phyloP scores from a whole-genome alignment of 257 asterid species.

The Solanum piurae region DNA sequence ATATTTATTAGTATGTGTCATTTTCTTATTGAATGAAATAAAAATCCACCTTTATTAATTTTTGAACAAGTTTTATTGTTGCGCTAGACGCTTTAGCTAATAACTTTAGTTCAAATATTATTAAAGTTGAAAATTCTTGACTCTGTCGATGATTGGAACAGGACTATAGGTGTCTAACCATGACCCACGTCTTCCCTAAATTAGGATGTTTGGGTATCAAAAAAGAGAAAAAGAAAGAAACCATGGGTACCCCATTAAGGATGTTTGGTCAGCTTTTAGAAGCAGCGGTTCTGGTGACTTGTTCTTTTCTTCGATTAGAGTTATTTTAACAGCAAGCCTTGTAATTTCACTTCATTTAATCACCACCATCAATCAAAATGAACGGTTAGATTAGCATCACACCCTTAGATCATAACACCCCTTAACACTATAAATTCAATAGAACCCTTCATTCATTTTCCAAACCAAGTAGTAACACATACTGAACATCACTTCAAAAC shows the following conservation, averaged over 20 bases:
- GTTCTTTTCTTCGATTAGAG: slow-evolving; percentile 15
- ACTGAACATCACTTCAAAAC: background rate
- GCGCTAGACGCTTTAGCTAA: background rate
- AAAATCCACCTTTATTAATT: background rate
- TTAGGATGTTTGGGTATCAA: background rate
- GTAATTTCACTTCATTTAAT: slow-evolving; percentile 27
- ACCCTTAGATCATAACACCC: slow-evolving; percentile 21
- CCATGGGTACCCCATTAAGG: background rate
- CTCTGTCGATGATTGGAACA: background rate
- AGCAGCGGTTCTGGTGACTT: slow-evolving; percentile 32
- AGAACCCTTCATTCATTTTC: slow-evolving; percentile 2
- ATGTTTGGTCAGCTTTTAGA: slow-evolving; percentile 25
- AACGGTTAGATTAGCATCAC: slow-evolving; percentile 9
- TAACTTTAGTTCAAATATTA: no score
- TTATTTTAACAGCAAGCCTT: slow-evolving; percentile 12
- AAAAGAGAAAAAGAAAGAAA: background rate
- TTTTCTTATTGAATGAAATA: no score
- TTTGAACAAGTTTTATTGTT: background rate
- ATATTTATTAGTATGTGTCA: no score
- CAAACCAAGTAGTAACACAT: background rate
- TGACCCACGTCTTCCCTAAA: background rate
- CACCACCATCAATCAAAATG: slow-evolving; percentile 42
- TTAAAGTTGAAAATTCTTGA: no score
- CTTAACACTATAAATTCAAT: slow-evolving; percentile 31
- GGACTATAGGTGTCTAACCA: background rate